phyloP scores from a whole-genome alignment of 257 asterid genomes.

The Solanum pinnatisectum region DNA sequence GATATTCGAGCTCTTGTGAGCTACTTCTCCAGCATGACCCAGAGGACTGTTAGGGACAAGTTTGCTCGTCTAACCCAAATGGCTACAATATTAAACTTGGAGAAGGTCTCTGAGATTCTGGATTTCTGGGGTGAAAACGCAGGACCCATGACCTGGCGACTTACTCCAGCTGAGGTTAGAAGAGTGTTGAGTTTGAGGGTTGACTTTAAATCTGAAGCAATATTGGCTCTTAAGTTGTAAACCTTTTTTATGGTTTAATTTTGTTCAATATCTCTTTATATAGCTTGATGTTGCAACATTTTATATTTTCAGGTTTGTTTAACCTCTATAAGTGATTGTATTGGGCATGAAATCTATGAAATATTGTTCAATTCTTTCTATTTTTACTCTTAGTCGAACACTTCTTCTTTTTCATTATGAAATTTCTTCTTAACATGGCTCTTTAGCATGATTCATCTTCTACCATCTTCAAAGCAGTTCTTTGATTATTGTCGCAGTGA shows the following conservation, averaged over 20 bases:
- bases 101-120: conserved; percentile 88
- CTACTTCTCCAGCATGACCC: conserved; percentile 85
- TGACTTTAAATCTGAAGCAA: conserved; percentile 88
- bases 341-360: not conserved
- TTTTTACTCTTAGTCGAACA: not conserved
- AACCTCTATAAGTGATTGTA: not conserved
- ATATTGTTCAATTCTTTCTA: not conserved
- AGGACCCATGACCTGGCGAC: conserved; percentile 97
- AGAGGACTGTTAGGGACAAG: conserved; percentile 92
- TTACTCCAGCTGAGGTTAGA: conserved; percentile 95
- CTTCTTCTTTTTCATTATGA: not conserved
- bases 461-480: not conserved
- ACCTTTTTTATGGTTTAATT: not conserved
- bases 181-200: conserved; percentile 81
- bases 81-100: conserved; percentile 91
- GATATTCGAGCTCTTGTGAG: conserved; percentile 85
- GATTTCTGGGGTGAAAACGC: conserved; percentile 99
- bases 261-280: not conserved
- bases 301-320: not conserved
- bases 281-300: not conserved
- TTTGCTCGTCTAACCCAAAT: conserved; percentile 90
- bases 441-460: not conserved
- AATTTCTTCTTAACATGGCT: not conserved
- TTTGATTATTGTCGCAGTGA: not conserved
- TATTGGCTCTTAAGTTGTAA: conserved; percentile 81